Conservation (phyloP, 2,329 filamentous ascomycete genomes). For the Chaetomiaceae sp. region DNA sequence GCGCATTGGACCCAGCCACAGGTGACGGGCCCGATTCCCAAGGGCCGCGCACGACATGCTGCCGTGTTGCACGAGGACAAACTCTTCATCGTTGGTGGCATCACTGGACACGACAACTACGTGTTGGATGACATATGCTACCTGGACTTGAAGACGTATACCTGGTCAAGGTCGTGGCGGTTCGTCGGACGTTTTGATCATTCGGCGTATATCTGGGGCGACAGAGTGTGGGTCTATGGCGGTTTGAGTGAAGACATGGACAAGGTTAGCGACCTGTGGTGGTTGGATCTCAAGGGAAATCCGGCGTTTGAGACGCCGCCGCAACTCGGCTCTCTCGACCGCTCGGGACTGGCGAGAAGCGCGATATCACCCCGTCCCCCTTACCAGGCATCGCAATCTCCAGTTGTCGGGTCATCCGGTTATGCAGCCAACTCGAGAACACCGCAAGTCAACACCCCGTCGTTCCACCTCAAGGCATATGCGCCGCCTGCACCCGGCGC, state of each 20-base stretch:
- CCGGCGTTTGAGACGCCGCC: conserved; percentile 76
- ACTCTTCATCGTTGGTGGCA: conserved; percentile 91
- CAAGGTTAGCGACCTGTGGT: conserved; percentile 93
- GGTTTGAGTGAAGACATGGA: conserved; percentile 96
- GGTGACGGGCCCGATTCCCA: conserved; percentile 77
- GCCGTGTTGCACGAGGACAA: conserved; percentile 95
- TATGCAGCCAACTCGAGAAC: conserved; percentile 66
- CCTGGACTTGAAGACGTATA: conserved; percentile 93
- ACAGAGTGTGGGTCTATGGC: conserved; percentile 93
- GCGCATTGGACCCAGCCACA: conserved; percentile 94
- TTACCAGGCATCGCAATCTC: conserved; percentile 46
- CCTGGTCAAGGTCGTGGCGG: conserved; percentile 93
- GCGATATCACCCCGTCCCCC: conserved; percentile 49
- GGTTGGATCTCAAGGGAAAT: conserved; percentile 88
- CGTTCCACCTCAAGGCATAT: conserved; percentile 65
- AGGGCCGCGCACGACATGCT: conserved; percentile 87
- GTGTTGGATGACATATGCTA: conserved; percentile 96
- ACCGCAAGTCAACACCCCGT: conserved; percentile 62
- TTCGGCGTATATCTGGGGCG: conserved; percentile 86
- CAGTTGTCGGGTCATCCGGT: conserved; percentile 55
- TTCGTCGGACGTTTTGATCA: conserved; percentile 96
- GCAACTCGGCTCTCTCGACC: conserved; percentile 50
- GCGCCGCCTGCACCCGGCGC: conserved; percentile 82
- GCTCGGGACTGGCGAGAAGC: conserved; percentile 39
- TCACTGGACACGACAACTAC: conserved; percentile 86